A percentile compares a stretch with the other conserved stretches of the same genome.
Conservation (phyloP, 176 grass and related monocot genomes). For the Aegilops speltoides region DNA sequence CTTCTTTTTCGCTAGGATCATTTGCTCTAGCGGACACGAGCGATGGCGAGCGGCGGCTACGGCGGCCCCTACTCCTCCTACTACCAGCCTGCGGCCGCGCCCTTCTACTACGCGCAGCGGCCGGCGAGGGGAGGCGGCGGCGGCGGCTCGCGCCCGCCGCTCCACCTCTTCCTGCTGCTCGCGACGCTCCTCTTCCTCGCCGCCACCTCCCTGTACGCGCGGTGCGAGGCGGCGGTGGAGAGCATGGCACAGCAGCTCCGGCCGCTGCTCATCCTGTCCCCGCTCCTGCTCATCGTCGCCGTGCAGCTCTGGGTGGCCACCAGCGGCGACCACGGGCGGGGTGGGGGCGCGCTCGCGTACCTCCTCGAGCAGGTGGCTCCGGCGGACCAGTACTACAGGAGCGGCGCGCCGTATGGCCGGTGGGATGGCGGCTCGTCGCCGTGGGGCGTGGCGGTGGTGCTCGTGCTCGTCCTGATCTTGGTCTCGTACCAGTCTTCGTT, state of each 20-base stretch:
- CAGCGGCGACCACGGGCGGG: conserved; percentile 15
- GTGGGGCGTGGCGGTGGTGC: conserved; percentile 72
- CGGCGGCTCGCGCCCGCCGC: conserved; percentile 22
- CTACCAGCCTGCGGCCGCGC: conserved; percentile 29
- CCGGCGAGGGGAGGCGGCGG: background rate
- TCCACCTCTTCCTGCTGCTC: conserved; percentile 53
- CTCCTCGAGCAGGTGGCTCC: conserved; percentile 35
- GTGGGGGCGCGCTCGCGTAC: conserved; percentile 15
- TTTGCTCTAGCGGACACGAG: background rate
- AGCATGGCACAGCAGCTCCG: conserved; percentile 46
- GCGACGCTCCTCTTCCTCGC: conserved; percentile 42
- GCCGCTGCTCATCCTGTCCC: conserved; percentile 57
- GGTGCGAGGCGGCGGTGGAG: conserved; percentile 64
- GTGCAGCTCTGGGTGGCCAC: conserved; percentile 57
- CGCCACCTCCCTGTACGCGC: conserved; percentile 38
- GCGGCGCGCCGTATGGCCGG: background rate
- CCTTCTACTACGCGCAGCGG: conserved; percentile 44
- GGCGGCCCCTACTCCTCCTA: conserved; percentile 34
- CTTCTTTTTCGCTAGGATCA: background rate
- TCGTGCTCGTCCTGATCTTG: conserved; percentile 72
- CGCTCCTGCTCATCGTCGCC: conserved; percentile 63
- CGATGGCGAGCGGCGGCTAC: conserved; percentile 32
- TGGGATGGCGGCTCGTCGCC: conserved; percentile 52
- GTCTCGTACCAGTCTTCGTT: conserved; percentile 75
- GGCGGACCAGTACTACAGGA: background rate